Conservation (phyloP, 2,329 filamentous ascomycete genomes). For the Aspergillus pseudotamarii region DNA sequence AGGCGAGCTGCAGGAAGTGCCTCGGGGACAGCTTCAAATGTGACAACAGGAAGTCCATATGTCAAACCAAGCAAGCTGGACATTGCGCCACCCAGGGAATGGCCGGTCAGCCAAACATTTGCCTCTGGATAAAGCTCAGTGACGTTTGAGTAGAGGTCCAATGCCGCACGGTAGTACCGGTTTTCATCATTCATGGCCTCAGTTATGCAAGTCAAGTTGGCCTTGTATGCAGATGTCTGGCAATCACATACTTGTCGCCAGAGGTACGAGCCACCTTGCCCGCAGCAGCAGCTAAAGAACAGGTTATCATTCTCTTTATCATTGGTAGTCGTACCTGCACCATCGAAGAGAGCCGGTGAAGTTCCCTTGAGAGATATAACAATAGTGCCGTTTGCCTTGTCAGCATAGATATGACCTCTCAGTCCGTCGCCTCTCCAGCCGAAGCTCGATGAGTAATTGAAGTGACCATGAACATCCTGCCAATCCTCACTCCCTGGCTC, state of each 20-base stretch:
- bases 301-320: constrained; percentile 98
- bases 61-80: constrained; percentile 87
- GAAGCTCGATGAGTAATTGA: constrained; percentile 86
- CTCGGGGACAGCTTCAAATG: constrained; percentile 91
- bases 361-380: constrained; percentile 94
- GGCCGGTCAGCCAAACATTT: constrained; percentile 86
- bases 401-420: constrained; percentile 88
- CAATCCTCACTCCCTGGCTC: constrained; percentile 74
- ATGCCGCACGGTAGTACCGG: constrained; percentile 85
- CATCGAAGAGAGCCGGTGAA: constrained; percentile 86
- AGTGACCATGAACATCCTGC: constrained; percentile 76
- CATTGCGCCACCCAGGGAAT: constrained; percentile 89
- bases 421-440: constrained; percentile 90
- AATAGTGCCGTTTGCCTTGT: constrained; percentile 81
- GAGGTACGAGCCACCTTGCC: constrained; percentile 83
- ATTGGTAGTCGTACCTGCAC: constrained; percentile 94
- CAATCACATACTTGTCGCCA: constrained; percentile 95
- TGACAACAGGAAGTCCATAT: constrained; percentile 86
- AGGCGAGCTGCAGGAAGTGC: constrained; percentile 82
- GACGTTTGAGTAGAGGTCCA: constrained; percentile 89
- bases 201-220: constrained; percentile 87
- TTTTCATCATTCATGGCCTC: constrained; percentile 78
- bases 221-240: constrained; percentile 81
- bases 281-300: constrained; percentile 97
- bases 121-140: constrained; percentile 83